phyloP scores from a whole-genome alignment of 108 stramenopile genomes.

The Schizochytrium sp. region DNA sequence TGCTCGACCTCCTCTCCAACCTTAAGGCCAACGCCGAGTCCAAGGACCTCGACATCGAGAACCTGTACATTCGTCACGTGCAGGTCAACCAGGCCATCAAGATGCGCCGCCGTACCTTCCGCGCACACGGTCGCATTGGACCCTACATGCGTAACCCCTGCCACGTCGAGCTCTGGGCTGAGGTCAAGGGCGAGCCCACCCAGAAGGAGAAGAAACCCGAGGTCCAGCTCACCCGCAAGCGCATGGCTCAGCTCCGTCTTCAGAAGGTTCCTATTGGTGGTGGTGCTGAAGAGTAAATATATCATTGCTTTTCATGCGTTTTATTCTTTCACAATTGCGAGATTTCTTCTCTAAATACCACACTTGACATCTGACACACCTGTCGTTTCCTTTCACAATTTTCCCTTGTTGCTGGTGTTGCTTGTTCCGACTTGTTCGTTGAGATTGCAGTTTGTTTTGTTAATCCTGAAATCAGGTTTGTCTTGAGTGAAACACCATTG shows the following conservation, averaged over 20 bases:
- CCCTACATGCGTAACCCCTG: constrained; percentile 97
- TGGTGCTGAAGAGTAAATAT: constrained; percentile 36
- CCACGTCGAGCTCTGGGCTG: constrained; percentile 90
- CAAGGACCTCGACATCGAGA: constrained; percentile 86
- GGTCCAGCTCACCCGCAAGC: neutral
- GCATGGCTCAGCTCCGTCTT: constrained; percentile 52
- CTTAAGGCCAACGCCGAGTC: constrained; percentile 96
- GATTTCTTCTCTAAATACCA: neutral
- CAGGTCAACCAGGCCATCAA: constrained; percentile 96
- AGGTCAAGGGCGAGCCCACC: constrained; percentile 15
- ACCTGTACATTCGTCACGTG: constrained; percentile 89
- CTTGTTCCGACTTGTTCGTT: neutral
- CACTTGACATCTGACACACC: neutral
- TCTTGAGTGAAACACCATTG: neutral
- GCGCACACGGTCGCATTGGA: constrained; percentile 99
- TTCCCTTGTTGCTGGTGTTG: neutral
- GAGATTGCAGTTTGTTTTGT: neutral
- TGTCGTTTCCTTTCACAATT: neutral
- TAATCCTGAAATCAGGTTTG: neutral
- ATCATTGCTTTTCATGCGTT: neutral
- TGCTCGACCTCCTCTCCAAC: constrained; percentile 93
- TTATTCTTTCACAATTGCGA: constrained; percentile 19
- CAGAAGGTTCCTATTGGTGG: constrained; percentile 40
- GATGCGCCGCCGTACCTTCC: constrained; percentile 96
- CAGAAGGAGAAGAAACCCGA: constrained; percentile 48